These are phyloP conservation scores for Didymella segeticola DNA, from an alignment of 2,329 filamentous ascomycete species.

Conservation along the genomic window DNA sequence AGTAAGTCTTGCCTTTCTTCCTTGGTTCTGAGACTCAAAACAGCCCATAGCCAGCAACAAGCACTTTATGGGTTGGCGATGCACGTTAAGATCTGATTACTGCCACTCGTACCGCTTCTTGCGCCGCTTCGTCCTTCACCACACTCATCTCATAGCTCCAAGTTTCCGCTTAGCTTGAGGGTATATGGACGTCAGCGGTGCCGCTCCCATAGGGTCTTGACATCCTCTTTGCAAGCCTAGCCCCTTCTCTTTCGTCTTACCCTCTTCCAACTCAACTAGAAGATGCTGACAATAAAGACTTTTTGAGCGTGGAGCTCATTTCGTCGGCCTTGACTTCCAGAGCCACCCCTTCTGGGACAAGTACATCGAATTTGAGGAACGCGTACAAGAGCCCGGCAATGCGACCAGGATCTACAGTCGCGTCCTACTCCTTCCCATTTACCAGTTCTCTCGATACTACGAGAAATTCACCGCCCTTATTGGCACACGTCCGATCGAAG, in stretches of 20 bases:
- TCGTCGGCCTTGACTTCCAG: slow-evolving; percentile 90
- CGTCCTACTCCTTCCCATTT: slow-evolving; percentile 88
- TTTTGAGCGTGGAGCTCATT: slow-evolving; percentile 86
- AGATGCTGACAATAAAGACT: slow-evolving; percentile 63
- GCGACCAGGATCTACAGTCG: slow-evolving; percentile 85
- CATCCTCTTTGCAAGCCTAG: slow-evolving; percentile 29
- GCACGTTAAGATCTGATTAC: slow-evolving; percentile 29
- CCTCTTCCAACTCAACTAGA: slow-evolving; percentile 2
- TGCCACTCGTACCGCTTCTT: slow-evolving; percentile 35
- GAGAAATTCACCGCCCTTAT: slow-evolving; percentile 81
- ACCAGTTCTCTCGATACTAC: slow-evolving; percentile 94
- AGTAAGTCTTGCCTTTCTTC: slow-evolving; percentile 76
- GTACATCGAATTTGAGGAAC: slow-evolving; percentile 96
- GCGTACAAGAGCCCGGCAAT: slow-evolving; percentile 62
- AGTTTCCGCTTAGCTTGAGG: slow-evolving; percentile 15
- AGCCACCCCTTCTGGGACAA: slow-evolving; percentile 99
- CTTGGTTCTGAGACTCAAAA: slow-evolving; percentile 35
- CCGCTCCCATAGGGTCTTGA: slow-evolving; percentile 15
- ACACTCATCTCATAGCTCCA: slow-evolving; percentile 23
- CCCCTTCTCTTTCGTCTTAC: slow-evolving; percentile 13
- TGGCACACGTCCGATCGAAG: slow-evolving; percentile 74
- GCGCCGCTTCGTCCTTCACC: slow-evolving; percentile 48
- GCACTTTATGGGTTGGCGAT: slow-evolving; percentile 20
- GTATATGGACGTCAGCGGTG: slow-evolving; percentile 22
- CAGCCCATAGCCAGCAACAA: slow-evolving; percentile 35